phyloP scores from a whole-genome alignment of 179 eudicot species.

The Spinacia oleracea region DNA sequence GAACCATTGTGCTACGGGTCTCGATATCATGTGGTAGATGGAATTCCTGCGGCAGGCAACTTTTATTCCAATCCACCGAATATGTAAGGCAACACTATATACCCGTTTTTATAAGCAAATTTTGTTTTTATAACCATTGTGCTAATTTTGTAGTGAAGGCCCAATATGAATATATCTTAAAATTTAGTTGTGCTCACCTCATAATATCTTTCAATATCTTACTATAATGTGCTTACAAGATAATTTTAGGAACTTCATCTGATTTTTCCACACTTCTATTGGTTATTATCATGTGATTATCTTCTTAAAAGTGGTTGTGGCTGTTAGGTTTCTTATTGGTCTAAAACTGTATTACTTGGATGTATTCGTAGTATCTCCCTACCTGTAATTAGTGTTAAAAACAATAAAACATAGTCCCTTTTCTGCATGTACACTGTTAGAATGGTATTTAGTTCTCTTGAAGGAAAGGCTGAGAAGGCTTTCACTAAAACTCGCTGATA shows the following conservation, averaged over 20 bases:
- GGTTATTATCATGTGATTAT: not conserved
- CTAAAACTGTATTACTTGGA: not conserved
- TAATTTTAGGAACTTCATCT: not conserved
- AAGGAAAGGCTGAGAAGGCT: no score
- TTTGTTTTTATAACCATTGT: not conserved
- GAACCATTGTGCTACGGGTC: not conserved
- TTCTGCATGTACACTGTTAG: not conserved
- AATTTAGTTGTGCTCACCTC: no score
- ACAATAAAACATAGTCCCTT: not conserved
- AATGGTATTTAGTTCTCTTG: not conserved
- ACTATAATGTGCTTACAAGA: not conserved
- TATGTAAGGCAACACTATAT: not conserved
- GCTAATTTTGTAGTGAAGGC: no score
- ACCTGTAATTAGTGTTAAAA: not conserved
- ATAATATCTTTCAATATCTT: not conserved
- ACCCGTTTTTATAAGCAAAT: not conserved
- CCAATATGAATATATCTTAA: no score
- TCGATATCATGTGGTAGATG: not conserved
- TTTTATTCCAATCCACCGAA: not conserved
- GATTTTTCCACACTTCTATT: no score
- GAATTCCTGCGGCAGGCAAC: not conserved
- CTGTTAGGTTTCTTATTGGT: not conserved
- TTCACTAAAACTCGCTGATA: no score
- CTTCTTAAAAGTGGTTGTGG: not conserved
- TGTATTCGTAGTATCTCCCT: not conserved